Conservation (phyloP, 345 rosid species). For the Turnera subulata region DNA sequence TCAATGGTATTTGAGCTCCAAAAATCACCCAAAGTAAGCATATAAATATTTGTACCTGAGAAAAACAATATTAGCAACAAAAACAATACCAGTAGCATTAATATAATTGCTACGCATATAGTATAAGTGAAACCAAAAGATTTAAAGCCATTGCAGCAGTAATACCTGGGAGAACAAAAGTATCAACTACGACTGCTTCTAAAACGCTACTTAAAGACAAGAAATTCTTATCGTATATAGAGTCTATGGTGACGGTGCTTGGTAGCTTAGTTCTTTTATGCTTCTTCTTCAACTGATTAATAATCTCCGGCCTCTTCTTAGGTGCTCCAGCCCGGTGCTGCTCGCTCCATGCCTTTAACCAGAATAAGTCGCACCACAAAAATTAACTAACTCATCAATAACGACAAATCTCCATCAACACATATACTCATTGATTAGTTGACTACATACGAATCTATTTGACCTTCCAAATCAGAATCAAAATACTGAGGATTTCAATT, state of each 20-base stretch:
- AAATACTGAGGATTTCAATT: neutral
- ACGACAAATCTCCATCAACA: neutral
- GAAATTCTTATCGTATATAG: slow-evolving; percentile 79
- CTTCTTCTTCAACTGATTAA: slow-evolving; percentile 56
- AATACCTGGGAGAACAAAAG: slow-evolving; percentile 67
- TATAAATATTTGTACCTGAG: slow-evolving; percentile 81
- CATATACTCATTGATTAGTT: no score
- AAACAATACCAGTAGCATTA: neutral
- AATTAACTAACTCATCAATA: neutral
- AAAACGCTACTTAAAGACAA: slow-evolving; percentile 60
- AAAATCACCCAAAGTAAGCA: slow-evolving; percentile 87
- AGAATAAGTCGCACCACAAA: neutral
- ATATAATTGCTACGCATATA: no score
- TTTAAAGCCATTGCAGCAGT: no score
- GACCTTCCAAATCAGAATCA: no score
- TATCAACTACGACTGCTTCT: slow-evolving; percentile 73
- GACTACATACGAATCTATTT: no score
- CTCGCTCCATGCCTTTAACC: slow-evolving; percentile 66
- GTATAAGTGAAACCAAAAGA: no score
- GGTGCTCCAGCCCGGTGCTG: slow-evolving; percentile 50
- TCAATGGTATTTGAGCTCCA: slow-evolving; percentile 97
- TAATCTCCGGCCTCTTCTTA: slow-evolving; percentile 61
- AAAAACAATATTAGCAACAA: slow-evolving; percentile 1
- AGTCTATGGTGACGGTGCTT: slow-evolving; percentile 70
- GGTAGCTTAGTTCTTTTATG: slow-evolving; percentile 66